phyloP scores from a whole-genome alignment of 176 grass and related monocot species.

The Aegilops bicornis region DNA sequence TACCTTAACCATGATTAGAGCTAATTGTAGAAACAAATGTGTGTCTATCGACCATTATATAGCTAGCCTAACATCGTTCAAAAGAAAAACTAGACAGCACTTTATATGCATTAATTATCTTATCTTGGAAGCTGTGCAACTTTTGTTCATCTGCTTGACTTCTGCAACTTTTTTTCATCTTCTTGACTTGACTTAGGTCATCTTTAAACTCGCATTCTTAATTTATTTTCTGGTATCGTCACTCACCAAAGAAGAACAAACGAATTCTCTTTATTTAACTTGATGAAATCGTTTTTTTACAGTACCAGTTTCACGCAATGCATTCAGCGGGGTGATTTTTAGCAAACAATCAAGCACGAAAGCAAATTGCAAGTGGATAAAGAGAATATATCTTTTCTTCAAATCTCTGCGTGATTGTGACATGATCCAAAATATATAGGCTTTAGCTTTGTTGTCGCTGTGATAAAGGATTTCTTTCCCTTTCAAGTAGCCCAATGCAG shows the following conservation, averaged over 20 bases:
- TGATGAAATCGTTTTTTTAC: not conserved
- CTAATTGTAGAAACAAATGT: conserved; percentile 5
- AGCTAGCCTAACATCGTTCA: conserved; percentile 17
- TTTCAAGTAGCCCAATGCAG: conserved; percentile 36
- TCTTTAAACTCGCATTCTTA: conserved; percentile 8
- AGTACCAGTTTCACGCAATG: not conserved
- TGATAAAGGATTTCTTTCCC: conserved; percentile 46
- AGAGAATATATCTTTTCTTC: conserved; percentile 45
- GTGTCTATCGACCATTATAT: not conserved
- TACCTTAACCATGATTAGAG: conserved; percentile 22
- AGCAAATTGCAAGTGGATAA: conserved; percentile 45
- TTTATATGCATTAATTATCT: conserved; percentile 21
- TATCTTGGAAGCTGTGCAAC: conserved; percentile 36
- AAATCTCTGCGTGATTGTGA: conserved; percentile 51
- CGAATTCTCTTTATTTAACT: not conserved
- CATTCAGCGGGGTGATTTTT: not conserved
- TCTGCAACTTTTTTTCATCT: not conserved
- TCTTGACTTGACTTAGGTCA: conserved; percentile 29
- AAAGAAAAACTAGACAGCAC: conserved; percentile 27
- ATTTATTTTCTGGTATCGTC: conserved; percentile 30
- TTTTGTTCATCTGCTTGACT: conserved; percentile 42
- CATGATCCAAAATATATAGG: conserved; percentile 47
- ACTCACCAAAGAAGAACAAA: conserved; percentile 16
- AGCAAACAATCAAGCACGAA: conserved; percentile 23
- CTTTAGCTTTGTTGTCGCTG: conserved; percentile 45